Evolutionary conservation across 805 yeast genomes (phyloP).

Genomic region (Pichia deserticola): DNA sequence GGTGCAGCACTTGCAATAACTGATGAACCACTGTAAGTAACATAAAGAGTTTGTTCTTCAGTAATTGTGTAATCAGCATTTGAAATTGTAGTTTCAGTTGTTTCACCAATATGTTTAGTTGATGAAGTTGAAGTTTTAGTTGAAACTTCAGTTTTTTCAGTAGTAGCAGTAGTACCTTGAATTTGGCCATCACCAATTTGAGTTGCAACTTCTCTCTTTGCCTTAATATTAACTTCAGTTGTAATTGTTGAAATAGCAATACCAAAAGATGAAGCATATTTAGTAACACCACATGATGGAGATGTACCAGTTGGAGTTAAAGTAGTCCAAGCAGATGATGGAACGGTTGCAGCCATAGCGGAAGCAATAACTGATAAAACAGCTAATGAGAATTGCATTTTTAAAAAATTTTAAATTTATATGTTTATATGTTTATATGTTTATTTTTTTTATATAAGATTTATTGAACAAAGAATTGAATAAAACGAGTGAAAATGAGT

Average conservation of each 20-base stretch:
- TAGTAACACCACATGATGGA: conserved; percentile 44
- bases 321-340: conserved; percentile 63
- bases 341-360: conserved; percentile 55
- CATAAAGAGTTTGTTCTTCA: conserved; percentile 27
- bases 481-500: not conserved
- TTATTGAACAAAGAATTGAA: not conserved
- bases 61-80: conserved; percentile 15
- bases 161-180: conserved; percentile 31
- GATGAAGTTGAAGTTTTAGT: not conserved
- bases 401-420: not conserved
- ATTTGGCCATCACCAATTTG: conserved; percentile 45
- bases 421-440: not conserved
- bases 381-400: conserved; percentile 12
- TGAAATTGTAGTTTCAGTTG: not conserved
- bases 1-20: conserved; percentile 28
- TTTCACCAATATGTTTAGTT: not conserved
- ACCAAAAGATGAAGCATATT: conserved; percentile 55
- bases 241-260: conserved; percentile 55
- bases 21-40: conserved; percentile 26
- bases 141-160: too few species aligned
- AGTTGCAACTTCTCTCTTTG: conserved; percentile 24
- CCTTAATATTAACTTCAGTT: conserved; percentile 30
- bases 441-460: not conserved
- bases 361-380: conserved; percentile 40
- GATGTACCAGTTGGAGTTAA: conserved; percentile 52